Conservation (phyloP, 2,329 filamentous ascomycete species). For the Didymellaceae sp. region DNA sequence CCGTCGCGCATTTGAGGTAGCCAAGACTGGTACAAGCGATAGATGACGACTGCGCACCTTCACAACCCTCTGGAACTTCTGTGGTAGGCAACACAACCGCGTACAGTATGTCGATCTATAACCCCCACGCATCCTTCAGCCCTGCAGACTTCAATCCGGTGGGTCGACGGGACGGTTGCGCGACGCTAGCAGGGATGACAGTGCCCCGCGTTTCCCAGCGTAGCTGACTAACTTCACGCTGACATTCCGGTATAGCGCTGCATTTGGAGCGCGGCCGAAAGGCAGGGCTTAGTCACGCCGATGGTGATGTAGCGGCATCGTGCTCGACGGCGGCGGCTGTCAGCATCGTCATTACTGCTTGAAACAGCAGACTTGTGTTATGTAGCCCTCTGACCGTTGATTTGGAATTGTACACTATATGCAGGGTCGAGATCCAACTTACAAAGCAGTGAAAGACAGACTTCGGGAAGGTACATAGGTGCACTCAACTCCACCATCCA, state of each 20-base stretch:
- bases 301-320: slow-evolving; percentile 2
- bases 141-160: not conserved
- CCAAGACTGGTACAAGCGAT: too few relatives aligned
- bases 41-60: too few relatives aligned
- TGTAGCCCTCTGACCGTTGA: not conserved
- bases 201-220: slow-evolving; percentile 2
- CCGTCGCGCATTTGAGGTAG: too few relatives aligned
- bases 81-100: too few relatives aligned
- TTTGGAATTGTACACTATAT: too few relatives aligned
- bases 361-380: not conserved
- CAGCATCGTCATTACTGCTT: not conserved
- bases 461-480: too few relatives aligned
- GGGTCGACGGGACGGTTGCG: not conserved
- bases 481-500: too few relatives aligned
- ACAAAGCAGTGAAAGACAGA: too few relatives aligned
- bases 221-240: not conserved
- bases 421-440: too few relatives aligned
- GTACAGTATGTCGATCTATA: too few relatives aligned
- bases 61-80: too few relatives aligned
- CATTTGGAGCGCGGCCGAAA: slow-evolving; percentile 10
- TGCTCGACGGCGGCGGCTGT: not conserved
- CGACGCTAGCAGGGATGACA: not conserved
- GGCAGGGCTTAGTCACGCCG: slow-evolving; percentile 10
- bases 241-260: not conserved
- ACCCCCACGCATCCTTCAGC: not conserved